phyloP scores from a whole-genome alignment of 2,329 filamentous ascomycete genomes.

The Cercospora sesami region DNA sequence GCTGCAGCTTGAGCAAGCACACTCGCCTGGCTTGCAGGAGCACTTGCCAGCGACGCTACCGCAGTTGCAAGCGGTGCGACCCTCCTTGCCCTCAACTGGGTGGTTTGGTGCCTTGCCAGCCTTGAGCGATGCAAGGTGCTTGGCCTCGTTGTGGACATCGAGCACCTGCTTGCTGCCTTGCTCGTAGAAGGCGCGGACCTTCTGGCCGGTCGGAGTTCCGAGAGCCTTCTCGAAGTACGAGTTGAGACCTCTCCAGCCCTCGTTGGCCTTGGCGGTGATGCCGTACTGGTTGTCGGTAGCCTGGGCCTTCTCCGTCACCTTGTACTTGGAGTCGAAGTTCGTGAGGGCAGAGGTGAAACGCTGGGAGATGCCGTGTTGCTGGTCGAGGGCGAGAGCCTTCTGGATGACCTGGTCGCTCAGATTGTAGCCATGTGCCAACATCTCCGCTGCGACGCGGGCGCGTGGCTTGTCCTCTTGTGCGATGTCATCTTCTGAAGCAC shows the following conservation, averaged over 20 bases:
- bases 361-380: constrained; percentile 79
- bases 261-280: constrained; percentile 70
- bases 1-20: constrained; percentile 49
- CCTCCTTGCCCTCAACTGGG: constrained; percentile 40
- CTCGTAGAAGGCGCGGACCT: constrained; percentile 83
- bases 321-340: constrained; percentile 79
- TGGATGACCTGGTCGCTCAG: constrained; percentile 76
- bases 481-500: constrained; percentile 62
- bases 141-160: constrained; percentile 90
- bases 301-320: constrained; percentile 82
- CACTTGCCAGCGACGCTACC: constrained; percentile 45
- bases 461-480: constrained; percentile 97
- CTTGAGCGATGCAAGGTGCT: constrained; percentile 85
- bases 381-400: constrained; percentile 81
- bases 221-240: constrained; percentile 95
- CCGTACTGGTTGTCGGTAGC: constrained; percentile 82
- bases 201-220: constrained; percentile 83
- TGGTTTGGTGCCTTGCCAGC: constrained; percentile 53
- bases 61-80: constrained; percentile 51
- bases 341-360: constrained; percentile 76
- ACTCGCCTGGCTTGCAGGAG: constrained; percentile 48
- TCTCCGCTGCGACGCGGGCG: constrained; percentile 89
- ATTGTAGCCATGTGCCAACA: constrained; percentile 91
- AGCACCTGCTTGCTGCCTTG: constrained; percentile 83
- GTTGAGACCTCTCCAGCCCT: constrained; percentile 65